A percentile compares a stretch with the other conserved stretches of the same genome.
These are phyloP conservation scores for Rubroboletus pulcherrimus DNA, from an alignment of 768 basidiomycete genomes.

Conservation along the genomic window DNA sequence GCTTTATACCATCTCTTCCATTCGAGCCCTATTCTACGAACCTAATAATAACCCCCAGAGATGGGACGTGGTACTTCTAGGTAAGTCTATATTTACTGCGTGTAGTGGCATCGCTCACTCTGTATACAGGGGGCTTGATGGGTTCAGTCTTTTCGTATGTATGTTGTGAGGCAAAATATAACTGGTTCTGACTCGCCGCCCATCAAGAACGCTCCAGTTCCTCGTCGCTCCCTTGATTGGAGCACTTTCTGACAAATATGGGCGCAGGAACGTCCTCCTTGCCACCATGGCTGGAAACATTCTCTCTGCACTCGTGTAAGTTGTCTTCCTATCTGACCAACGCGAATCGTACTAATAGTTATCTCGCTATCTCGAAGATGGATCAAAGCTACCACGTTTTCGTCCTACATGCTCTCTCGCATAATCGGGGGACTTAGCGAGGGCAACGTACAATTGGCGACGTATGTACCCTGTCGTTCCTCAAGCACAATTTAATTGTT, in stretches of 20 bases:
- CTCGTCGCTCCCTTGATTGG: slow-evolving; percentile 81
- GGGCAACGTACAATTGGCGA: slow-evolving; percentile 95
- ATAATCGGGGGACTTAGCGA: slow-evolving; percentile 92
- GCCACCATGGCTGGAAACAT: slow-evolving; percentile 92
- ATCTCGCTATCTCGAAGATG: slow-evolving; percentile 49
- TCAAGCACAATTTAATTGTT: background rate
- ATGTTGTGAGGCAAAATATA: slow-evolving; percentile 28
- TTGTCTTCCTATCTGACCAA: slow-evolving; percentile 7
- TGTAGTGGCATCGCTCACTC: slow-evolving; percentile 6
- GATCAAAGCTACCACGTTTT: slow-evolving; percentile 88
- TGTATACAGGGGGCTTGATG: slow-evolving; percentile 70
- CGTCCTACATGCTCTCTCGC: slow-evolving; percentile 84
- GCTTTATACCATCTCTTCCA: slow-evolving; percentile 57
- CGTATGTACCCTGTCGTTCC: slow-evolving; percentile 49
- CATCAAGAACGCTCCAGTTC: slow-evolving; percentile 73
- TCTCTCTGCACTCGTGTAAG: slow-evolving; percentile 80
- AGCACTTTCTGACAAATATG: slow-evolving; percentile 82
- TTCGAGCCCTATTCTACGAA: slow-evolving; percentile 65
- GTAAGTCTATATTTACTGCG: slow-evolving; percentile 33
- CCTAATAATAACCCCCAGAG: slow-evolving; percentile 58
- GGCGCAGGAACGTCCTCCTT: slow-evolving; percentile 79
- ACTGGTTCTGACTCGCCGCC: slow-evolving; percentile 29
- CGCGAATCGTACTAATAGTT: background rate
- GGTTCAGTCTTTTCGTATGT: slow-evolving; percentile 90
- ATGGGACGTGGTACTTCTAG: slow-evolving; percentile 96